Evolutionary conservation across 2,329 filamentous ascomycete species (phyloP).

Genomic region (Aureobasidium namibiae): DNA sequence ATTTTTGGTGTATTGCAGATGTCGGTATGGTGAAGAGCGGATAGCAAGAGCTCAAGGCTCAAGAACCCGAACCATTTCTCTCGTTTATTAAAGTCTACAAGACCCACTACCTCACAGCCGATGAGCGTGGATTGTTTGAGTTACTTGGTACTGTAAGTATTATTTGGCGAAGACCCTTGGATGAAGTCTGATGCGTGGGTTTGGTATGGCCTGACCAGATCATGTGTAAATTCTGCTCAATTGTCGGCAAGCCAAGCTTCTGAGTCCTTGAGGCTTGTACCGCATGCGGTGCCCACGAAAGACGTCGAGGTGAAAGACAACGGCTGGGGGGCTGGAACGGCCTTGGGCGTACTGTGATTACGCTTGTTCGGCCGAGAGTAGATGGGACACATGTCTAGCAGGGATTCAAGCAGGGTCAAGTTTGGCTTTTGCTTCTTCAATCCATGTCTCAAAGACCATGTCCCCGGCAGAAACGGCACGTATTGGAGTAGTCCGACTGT

Average conservation of each 20-base stretch:
- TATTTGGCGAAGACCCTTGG: background rate
- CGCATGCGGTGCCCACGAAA: no score
- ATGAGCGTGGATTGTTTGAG: background rate
- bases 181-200: background rate
- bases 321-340: background rate
- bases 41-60: background rate
- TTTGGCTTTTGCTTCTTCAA: conserved; percentile 37
- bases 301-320: background rate
- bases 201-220: background rate
- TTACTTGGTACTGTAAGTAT: background rate
- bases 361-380: background rate
- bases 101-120: no score
- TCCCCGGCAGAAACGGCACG: conserved; percentile 57
- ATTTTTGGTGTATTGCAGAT: background rate
- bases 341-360: background rate
- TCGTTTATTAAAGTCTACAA: background rate
- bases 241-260: background rate
- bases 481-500: conserved; percentile 48
- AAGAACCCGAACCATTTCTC: no score
- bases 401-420: background rate
- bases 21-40: background rate
- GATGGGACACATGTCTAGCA: background rate
- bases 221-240: background rate
- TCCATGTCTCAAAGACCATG: conserved; percentile 60
- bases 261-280: no score